Base-by-base conservation (phyloP, 768 basidiomycete species). In the Mycena kentingensis region DNA sequence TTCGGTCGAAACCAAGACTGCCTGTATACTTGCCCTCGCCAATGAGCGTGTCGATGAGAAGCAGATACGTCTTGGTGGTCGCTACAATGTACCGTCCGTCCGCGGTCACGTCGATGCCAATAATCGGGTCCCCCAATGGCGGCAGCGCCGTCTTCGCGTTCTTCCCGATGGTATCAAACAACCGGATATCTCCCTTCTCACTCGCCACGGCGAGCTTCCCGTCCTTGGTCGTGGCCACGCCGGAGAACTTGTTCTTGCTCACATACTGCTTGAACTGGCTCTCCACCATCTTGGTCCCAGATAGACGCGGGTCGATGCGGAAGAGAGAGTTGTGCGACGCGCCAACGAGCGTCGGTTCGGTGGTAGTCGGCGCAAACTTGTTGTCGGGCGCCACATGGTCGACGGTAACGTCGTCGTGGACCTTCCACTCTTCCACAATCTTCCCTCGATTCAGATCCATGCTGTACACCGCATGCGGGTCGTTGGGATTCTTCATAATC, bases 121-220 rank as follows among this genome's bases (percentile, higher is more conserved):
- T 70, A 63, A 99, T 98, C 38, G 96, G 91, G 71, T 97, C 94
- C 13, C 97, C 97, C 18, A 98, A 77, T 37, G 94, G 90, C 28
- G 95, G 94, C 29, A 99, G 74, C 12, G 95, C 93, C 11, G 97
- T 99, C 83, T 99, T 99, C 25, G 97, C 97, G 65, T 93, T 98
- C 81, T 98, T 99, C 37, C 97, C 97, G 59, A 99, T 88, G 41
- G 87, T 79, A 70, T 99, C 97, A 60, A 94, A 99, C 49, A 99
- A 75, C 32, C 95, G 79, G 60, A 99, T 90, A 65, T 98, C 97
- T 49, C 97, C 97, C 75, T 98, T 99, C 68, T 91, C 88, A 62
- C 92, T 94, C 29, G 91, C 94, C 11, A 99, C 89, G 6, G 94
- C 97, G 55, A 99, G 76, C 68, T 88, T 87, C 13, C 96, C 96